A percentile compares a stretch with the other conserved stretches of the same genome.
Evolutionary conservation across 257 asterid genomes (phyloP).

Genomic region (Scutellaria minor): DNA sequence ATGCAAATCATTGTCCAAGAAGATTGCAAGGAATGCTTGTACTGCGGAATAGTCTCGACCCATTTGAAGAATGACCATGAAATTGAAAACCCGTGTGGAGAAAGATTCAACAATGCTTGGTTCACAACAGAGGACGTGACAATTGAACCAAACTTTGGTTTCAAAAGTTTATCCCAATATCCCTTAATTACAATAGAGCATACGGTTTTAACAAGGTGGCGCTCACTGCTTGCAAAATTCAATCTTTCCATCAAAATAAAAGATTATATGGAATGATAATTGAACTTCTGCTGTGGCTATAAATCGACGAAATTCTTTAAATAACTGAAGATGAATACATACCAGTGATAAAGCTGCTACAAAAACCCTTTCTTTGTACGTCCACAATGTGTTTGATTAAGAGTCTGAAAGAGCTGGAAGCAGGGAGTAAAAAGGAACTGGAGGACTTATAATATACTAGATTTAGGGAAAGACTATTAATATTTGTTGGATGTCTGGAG

Average conservation of each 20-base stretch:
- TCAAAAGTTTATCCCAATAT: slow-evolving; percentile 66
- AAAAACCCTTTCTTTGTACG: neutral
- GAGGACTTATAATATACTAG: too few relatives aligned
- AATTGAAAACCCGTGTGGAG: slow-evolving; percentile 45
- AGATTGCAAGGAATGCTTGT: slow-evolving; percentile 74
- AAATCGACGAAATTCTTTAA: neutral
- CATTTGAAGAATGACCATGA: slow-evolving; percentile 82
- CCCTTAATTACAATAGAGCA: slow-evolving; percentile 71
- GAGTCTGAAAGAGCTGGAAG: neutral
- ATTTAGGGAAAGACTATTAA: too few relatives aligned
- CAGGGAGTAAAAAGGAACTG: neutral
- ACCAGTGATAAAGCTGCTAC: slow-evolving; percentile 9
- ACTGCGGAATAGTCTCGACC: slow-evolving; percentile 73
- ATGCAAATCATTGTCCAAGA: slow-evolving; percentile 82
- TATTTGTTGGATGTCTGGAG: too few relatives aligned
- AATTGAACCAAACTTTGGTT: slow-evolving; percentile 65
- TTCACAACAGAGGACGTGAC: slow-evolving; percentile 63
- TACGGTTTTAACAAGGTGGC: slow-evolving; percentile 53
- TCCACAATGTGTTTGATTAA: slow-evolving; percentile 33
- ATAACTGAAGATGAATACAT: neutral
- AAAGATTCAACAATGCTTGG: slow-evolving; percentile 57
- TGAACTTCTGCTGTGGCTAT: neutral
- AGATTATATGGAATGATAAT: neutral
- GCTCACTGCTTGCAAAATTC: slow-evolving; percentile 42
- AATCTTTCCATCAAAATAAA: slow-evolving; percentile 51